A percentile compares a stretch with the other conserved stretches of the same genome.
Evolutionary conservation across 1,284 basidiomycete species (phyloP).

Genomic region (Leccinum insolens): DNA sequence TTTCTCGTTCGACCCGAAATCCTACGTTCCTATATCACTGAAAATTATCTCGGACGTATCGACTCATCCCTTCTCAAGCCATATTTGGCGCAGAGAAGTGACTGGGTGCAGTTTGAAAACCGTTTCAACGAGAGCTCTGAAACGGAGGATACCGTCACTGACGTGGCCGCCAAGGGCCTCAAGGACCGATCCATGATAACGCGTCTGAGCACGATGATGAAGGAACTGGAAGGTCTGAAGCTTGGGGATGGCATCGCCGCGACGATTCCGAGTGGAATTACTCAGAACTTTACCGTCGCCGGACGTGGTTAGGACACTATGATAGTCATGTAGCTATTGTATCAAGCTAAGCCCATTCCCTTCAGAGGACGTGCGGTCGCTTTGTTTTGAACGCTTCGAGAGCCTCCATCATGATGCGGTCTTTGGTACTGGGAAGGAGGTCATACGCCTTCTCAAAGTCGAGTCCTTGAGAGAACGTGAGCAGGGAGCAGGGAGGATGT

Average conservation of each 20-base stretch:
- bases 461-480: conserved; percentile 53
- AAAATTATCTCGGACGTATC: conserved; percentile 89
- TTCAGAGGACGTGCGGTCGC: conserved; percentile 79
- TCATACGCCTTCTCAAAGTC: conserved; percentile 90
- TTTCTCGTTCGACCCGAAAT: conserved; percentile 96
- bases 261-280: conserved; percentile 54
- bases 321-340: background rate
- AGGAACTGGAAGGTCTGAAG: conserved; percentile 73
- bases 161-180: conserved; percentile 50
- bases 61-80: conserved; percentile 87
- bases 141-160: conserved; percentile 45
- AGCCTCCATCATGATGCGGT: conserved; percentile 74
- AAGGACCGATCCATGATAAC: conserved; percentile 70
- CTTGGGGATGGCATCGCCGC: conserved; percentile 61
- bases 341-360: conserved; percentile 53
- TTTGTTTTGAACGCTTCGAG: conserved; percentile 91
- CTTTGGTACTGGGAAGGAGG: conserved; percentile 72
- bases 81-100: conserved; percentile 88
- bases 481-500: conserved; percentile 25
- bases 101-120: conserved; percentile 84
- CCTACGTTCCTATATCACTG: conserved; percentile 90
- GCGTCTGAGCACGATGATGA: conserved; percentile 80
- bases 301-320: conserved; percentile 32
- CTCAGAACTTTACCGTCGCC: conserved; percentile 52
- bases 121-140: conserved; percentile 66